These are phyloP conservation scores for Heliocybe sulcata DNA, from an alignment of 1,284 basidiomycete genomes.

Conservation along the genomic window DNA sequence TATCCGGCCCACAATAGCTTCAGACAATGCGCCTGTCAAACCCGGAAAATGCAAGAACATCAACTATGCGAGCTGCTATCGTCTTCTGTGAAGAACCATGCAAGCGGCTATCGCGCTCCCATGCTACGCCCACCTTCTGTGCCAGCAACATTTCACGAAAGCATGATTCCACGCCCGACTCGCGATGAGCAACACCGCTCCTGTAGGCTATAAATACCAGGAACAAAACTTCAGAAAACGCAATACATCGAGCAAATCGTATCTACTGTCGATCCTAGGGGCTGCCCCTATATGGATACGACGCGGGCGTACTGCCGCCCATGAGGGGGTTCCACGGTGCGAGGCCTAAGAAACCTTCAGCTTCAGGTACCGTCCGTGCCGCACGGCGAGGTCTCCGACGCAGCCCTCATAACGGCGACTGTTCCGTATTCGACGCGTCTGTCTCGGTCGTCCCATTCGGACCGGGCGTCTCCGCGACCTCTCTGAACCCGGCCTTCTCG, in stretches of 20 bases:
- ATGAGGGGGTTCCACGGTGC: no score
- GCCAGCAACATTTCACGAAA: neutral
- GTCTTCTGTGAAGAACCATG: neutral
- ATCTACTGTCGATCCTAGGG: neutral
- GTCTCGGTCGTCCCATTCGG: neutral
- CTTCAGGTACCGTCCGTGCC: no score
- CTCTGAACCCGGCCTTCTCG: neutral
- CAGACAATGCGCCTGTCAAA: neutral
- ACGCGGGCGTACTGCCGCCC: no score
- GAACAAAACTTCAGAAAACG: neutral
- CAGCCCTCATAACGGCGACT: neutral
- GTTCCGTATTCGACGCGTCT: neutral
- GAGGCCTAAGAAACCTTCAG: no score
- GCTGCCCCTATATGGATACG: neutral
- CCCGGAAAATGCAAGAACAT: neutral
- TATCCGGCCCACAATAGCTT: neutral
- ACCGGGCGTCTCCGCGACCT: neutral
- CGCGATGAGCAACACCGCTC: neutral
- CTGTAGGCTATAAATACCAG: neutral
- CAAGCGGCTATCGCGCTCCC: neutral
- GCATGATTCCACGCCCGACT: neutral
- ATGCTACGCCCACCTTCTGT: neutral
- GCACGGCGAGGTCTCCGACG: neutral
- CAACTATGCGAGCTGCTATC: neutral
- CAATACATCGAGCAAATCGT: neutral